These are phyloP conservation scores for Rubia occidens DNA, from an alignment of 305 asterid species.

Conservation along the genomic window DNA sequence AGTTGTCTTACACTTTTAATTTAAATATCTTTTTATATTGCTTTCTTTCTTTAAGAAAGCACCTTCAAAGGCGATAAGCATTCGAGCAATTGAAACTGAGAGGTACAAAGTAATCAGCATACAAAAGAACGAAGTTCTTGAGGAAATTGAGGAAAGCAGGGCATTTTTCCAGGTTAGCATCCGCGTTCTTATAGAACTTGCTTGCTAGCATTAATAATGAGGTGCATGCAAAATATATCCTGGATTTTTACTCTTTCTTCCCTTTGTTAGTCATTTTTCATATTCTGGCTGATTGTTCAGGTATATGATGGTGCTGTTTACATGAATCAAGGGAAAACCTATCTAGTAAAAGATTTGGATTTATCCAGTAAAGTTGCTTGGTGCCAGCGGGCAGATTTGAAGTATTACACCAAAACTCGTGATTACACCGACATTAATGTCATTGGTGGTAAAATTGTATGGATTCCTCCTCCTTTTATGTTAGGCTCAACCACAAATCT, in stretches of 20 bases:
- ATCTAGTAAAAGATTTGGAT: slow-evolving; percentile 74
- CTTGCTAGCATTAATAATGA: slow-evolving; percentile 1
- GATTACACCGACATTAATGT: slow-evolving; percentile 81
- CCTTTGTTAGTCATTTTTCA: slow-evolving; percentile 12
- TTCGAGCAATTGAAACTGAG: slow-evolving; percentile 74
- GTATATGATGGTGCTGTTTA: slow-evolving; percentile 95
- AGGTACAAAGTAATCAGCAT: slow-evolving; percentile 68
- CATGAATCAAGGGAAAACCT: slow-evolving; percentile 86
- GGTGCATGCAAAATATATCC: slow-evolving; percentile 4
- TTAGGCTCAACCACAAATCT: not conserved
- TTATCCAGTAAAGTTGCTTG: slow-evolving; percentile 71
- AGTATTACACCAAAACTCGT: slow-evolving; percentile 82
- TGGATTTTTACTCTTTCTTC: not conserved
- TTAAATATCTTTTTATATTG: not conserved
- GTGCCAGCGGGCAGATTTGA: slow-evolving; percentile 79
- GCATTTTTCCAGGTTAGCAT: slow-evolving; percentile 81
- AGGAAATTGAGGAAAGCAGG: slow-evolving; percentile 94
- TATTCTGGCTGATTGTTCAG: slow-evolving; percentile 32
- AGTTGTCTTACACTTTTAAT: not conserved
- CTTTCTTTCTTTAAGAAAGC: slow-evolving; percentile 43
- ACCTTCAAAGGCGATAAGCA: slow-evolving; percentile 52
- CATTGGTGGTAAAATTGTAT: slow-evolving; percentile 60
- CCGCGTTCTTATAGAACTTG: not conserved
- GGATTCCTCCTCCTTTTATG: slow-evolving; percentile 9
- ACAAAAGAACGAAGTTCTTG: slow-evolving; percentile 61